These are phyloP conservation scores for Graphium sp. DNA, from an alignment of 2,329 filamentous ascomycete species.

Conservation along the genomic window DNA sequence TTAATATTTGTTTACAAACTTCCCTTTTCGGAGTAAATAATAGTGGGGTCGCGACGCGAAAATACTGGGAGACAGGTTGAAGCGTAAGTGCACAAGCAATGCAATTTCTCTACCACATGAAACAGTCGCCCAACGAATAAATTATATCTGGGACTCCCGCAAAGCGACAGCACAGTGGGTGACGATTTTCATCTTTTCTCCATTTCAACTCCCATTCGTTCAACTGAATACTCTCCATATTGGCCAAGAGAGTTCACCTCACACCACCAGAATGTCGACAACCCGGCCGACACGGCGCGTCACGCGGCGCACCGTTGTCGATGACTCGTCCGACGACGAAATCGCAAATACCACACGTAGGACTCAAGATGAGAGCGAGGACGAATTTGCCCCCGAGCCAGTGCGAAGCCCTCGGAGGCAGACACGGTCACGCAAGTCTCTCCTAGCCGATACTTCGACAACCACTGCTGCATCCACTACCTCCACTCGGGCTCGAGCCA, in stretches of 20 bases:
- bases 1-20: too few species aligned
- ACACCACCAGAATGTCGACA: conserved; percentile 12
- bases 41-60: too few species aligned
- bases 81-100: too few species aligned
- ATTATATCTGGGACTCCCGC: too few species aligned
- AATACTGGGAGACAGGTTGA: too few species aligned
- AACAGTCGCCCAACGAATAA: too few species aligned
- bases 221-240: too few species aligned
- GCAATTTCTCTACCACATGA: too few species aligned
- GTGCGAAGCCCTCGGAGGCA: conserved; percentile 38
- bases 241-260: not conserved
- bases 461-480: conserved; percentile 25
- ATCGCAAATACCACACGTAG: conserved; percentile 33
- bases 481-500: conserved; percentile 12
- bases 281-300: conserved; percentile 21
- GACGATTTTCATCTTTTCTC: too few species aligned
- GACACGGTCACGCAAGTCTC: conserved; percentile 21
- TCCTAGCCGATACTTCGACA: conserved; percentile 28
- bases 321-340: conserved; percentile 71
- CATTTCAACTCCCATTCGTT: too few species aligned
- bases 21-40: too few species aligned
- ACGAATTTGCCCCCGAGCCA: conserved; percentile 66
- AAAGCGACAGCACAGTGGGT: too few species aligned
- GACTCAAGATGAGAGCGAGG: conserved; percentile 44
- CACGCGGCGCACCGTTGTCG: conserved; percentile 49